Conservation (phyloP, 2,329 filamentous ascomycete genomes). For the Leptographium flavum region DNA sequence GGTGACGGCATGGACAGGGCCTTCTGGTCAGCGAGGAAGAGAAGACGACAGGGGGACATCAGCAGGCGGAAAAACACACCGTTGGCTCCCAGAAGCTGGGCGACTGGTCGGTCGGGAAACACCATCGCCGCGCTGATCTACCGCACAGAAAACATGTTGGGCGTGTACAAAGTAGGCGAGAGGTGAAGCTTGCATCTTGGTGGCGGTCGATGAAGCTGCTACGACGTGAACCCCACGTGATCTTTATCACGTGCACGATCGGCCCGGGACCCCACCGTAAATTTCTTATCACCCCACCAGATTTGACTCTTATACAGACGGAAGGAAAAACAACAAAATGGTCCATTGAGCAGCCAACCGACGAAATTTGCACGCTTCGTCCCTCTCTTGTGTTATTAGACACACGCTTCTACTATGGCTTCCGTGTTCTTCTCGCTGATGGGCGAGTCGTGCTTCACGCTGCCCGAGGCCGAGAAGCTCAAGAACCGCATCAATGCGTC, state of each 20-base stretch:
- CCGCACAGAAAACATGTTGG: not conserved
- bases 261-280: slow-evolving; percentile 4
- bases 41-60: not conserved
- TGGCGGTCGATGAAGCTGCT: no score
- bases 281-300: slow-evolving; percentile 8
- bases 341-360: not conserved
- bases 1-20: slow-evolving; percentile 55
- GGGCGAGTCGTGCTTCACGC: slow-evolving; percentile 29
- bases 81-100: slow-evolving; percentile 43
- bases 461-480: slow-evolving; percentile 29
- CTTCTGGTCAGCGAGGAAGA: slow-evolving; percentile 21
- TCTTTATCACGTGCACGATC: not conserved
- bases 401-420: slow-evolving; percentile 3
- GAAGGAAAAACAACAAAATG: not conserved
- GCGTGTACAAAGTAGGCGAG: not conserved
- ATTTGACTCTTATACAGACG: slow-evolving; percentile 1
- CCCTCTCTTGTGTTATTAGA: not conserved
- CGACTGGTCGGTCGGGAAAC: slow-evolving; percentile 33
- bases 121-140: slow-evolving; percentile 19
- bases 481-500: slow-evolving; percentile 25
- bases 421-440: slow-evolving; percentile 12
- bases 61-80: slow-evolving; percentile 22
- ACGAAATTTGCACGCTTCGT: not conserved
- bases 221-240: no score
- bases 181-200: no score